Conservation (phyloP, 495 filamentous ascomycete species). For the Penicillium cinerascens region DNA sequence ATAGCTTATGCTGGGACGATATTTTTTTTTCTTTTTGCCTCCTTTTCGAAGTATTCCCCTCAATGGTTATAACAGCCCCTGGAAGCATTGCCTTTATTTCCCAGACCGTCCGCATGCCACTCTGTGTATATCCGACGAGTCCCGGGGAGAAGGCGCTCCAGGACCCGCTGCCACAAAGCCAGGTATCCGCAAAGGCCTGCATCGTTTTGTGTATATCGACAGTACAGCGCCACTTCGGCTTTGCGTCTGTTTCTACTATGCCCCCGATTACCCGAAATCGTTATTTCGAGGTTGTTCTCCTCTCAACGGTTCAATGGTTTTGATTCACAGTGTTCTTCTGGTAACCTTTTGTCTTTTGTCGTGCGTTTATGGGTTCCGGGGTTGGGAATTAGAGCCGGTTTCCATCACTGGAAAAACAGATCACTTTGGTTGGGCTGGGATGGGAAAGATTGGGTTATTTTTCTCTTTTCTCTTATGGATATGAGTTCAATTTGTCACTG, state of each 20-base stretch:
- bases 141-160: neutral
- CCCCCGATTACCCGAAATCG: neutral
- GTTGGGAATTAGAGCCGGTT: constrained; percentile 33
- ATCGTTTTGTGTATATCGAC: constrained; percentile 23
- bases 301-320: neutral
- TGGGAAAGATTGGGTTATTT: constrained; percentile 20
- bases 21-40: constrained; percentile 7
- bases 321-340: constrained; percentile 3
- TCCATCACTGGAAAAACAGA: constrained; percentile 39
- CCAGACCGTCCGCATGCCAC: no score
- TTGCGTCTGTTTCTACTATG: constrained; percentile 7
- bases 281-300: neutral
- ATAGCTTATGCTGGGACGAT: constrained; percentile 41
- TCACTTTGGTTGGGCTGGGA: constrained; percentile 8
- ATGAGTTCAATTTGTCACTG: constrained; percentile 15
- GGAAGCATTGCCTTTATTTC: no score
- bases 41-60: neutral
- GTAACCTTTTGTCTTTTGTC: constrained; percentile 26
- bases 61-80: neutral
- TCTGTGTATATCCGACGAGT: neutral
- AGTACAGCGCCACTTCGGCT: constrained; percentile 9
- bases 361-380: constrained; percentile 27
- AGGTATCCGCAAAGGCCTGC: constrained; percentile 4
- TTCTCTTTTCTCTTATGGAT: constrained; percentile 20
- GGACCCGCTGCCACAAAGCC: neutral